Evolutionary conservation across 768 basidiomycete species (phyloP), one percentile per base, ranked within the genome.

Genomic region (Amyloporia xantha): DNA sequence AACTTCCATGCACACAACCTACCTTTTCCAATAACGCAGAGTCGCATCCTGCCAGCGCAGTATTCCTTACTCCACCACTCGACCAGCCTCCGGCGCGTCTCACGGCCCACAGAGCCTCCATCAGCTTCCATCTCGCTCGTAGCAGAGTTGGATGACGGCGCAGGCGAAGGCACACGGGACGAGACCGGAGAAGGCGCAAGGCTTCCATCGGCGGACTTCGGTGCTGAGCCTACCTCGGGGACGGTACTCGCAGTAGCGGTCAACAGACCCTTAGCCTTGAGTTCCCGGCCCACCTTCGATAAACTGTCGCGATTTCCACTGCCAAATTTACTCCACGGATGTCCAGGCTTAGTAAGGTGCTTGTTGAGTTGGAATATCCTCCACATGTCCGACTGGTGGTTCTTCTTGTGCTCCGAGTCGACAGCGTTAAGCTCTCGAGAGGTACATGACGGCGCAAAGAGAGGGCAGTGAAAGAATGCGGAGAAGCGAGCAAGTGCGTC

Each of bases 391-490:
- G 75, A 70, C 63, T 95, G 94, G 41, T 88, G 79, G 62, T 98
- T 99, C 71, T 96, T 95, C 71, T 91, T 91, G 73, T 97, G 85
- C 64, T 99, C 96, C 0, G 91, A 95, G 64, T 99, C 86, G 36
- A 99, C 94, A 1, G 96, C 95, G 57, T 92, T 92, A 53, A 96
- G 74, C 68, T 99, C 95, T 26, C 92, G 81, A 23, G 80, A 74
- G 0, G 91, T 93, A 62, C 91, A 90, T 3, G 86, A 88, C 0
- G 87, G 79, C 1, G 81, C 65, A 61, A 99, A 98, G 36, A 95
- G 75, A 0, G 95, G 95, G n/a, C 81, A 86, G 54, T 88, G 88
- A 68, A 99, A 98, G 71, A 99, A 98, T 0, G 75, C 78, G 21
- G 91, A 68, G 64, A 90, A 84, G 53, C 91, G 82, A 60, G 81